Evolutionary conservation across 768 basidiomycete species (phyloP).

Genomic region (Gloeophyllum trabeum): DNA sequence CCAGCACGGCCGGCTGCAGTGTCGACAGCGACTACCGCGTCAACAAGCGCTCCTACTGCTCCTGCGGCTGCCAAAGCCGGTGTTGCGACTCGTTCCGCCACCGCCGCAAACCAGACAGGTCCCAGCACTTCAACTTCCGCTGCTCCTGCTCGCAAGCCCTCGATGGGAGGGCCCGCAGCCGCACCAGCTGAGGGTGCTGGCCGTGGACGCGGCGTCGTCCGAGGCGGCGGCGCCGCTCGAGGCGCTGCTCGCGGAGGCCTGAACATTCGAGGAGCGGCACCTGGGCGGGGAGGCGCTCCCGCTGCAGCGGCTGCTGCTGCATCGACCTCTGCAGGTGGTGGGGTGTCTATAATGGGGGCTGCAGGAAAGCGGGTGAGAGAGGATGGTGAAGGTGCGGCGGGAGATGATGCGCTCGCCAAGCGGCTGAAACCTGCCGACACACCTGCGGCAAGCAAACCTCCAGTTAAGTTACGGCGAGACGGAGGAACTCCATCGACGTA

Average conservation of each 20-base stretch:
- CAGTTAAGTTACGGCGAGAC: constrained; percentile 19
- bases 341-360: constrained; percentile 53
- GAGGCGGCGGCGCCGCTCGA: constrained; percentile 18
- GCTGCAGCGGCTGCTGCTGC: constrained; percentile 19
- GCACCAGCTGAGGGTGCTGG: constrained; percentile 19
- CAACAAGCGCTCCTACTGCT: constrained; percentile 12
- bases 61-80: too few species aligned
- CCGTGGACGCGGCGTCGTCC: constrained; percentile 14
- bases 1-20: constrained; percentile 2
- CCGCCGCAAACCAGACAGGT: too few species aligned
- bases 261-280: constrained; percentile 22
- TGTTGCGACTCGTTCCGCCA: too few species aligned
- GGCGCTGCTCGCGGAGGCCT: constrained; percentile 18
- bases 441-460: constrained; percentile 18
- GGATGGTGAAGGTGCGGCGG: constrained; percentile 25
- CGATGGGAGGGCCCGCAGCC: constrained; percentile 18
- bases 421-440: constrained; percentile 47
- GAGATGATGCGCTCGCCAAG: constrained; percentile 58
- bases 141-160: constrained; percentile 18
- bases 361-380: constrained; percentile 57
- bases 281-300: constrained; percentile 8
- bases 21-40: neutral
- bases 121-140: too few species aligned
- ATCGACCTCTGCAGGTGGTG: constrained; percentile 16
- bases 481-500: neutral